Evolutionary conservation across 768 basidiomycete species (phyloP).

Genomic region (Mycena indigotica): DNA sequence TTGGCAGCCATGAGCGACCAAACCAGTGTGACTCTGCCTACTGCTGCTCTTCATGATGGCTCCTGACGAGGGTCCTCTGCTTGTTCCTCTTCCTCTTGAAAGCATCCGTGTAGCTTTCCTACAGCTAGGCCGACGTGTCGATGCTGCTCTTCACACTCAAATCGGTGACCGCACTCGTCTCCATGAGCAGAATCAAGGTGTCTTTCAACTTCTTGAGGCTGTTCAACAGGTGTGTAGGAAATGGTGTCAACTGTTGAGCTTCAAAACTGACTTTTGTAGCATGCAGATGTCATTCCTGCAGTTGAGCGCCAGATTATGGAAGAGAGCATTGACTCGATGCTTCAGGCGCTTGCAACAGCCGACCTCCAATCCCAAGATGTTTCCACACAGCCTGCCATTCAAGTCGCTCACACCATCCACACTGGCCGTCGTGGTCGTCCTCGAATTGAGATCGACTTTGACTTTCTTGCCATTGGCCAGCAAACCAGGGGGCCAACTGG

Average conservation of each 20-base stretch:
- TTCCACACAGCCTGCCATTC: constrained; percentile 5
- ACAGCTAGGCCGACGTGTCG: constrained; percentile 16
- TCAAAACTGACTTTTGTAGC: background rate
- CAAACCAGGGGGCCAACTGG: constrained; percentile 25
- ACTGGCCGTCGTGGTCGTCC: constrained; percentile 28
- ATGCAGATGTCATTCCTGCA: constrained; percentile 8
- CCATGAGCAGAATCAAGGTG: constrained; percentile 2
- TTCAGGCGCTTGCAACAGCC: constrained; percentile 10
- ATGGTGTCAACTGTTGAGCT: background rate
- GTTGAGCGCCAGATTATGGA: constrained; percentile 17
- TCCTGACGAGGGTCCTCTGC: background rate
- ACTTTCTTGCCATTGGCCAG: constrained; percentile 25
- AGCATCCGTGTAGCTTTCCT: constrained; percentile 25
- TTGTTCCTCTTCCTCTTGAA: constrained; percentile 12
- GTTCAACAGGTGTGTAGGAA: constrained; percentile 5
- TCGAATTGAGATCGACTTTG: constrained; percentile 26
- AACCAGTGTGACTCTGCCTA: background rate
- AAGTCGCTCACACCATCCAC: background rate
- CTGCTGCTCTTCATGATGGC: background rate
- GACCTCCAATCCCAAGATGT: constrained; percentile 7
- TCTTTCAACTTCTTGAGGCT: constrained; percentile 1
- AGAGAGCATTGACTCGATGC: constrained; percentile 14
- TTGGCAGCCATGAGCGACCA: background rate
- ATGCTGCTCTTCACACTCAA: constrained; percentile 14
- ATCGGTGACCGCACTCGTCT: constrained; percentile 5